Percentiles rank a stretch among this genome's conserved stretches.
Conservation (phyloP, 768 basidiomycete genomes). For the Cystofilobasidium bisporidii region DNA sequence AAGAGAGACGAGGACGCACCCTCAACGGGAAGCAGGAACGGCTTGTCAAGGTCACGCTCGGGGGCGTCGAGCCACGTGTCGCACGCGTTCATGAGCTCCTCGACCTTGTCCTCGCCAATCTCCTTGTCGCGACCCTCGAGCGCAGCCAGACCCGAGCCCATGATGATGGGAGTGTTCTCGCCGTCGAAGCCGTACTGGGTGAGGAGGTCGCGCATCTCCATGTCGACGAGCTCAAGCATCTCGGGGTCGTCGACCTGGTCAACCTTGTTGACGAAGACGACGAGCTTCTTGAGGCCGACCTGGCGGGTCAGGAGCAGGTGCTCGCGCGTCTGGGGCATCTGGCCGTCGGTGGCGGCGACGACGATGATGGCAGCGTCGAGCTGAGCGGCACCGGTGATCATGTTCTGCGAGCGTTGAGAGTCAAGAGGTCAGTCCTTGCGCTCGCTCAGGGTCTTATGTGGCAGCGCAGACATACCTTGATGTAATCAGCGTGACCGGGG, state of each 20-base stretch:
- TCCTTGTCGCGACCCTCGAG: conserved; percentile 74
- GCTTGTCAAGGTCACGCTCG: conserved; percentile 91
- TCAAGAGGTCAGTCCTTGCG: no score
- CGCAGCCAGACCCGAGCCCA: conserved; percentile 93
- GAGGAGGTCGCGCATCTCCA: conserved; percentile 98
- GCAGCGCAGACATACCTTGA: conserved; percentile 4
- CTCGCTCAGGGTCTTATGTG: no score
- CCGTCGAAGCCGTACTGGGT: conserved; percentile 90
- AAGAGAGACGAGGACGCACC: conserved; percentile 42
- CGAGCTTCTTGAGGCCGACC: conserved; percentile 92
- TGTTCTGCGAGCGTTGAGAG: conserved; percentile 52
- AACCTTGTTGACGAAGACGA: conserved; percentile 99
- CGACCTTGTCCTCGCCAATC: conserved; percentile 68
- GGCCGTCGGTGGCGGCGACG: conserved; percentile 95
- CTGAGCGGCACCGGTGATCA: conserved; percentile 97
- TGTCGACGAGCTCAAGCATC: conserved; percentile 98
- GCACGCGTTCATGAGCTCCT: conserved; percentile 72
- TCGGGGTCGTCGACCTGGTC: conserved; percentile 93
- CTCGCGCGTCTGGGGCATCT: conserved; percentile 99
- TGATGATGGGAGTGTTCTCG: conserved; percentile 93
- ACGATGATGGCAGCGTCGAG: conserved; percentile 65
- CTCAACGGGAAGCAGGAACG: conserved; percentile 92
- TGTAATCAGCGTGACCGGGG: conserved; percentile 67
- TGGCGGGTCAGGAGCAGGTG: conserved; percentile 95
- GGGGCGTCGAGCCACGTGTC: conserved; percentile 94